phyloP scores from a whole-genome alignment of 768 basidiomycete genomes.

The Tylopilus intermedius region DNA sequence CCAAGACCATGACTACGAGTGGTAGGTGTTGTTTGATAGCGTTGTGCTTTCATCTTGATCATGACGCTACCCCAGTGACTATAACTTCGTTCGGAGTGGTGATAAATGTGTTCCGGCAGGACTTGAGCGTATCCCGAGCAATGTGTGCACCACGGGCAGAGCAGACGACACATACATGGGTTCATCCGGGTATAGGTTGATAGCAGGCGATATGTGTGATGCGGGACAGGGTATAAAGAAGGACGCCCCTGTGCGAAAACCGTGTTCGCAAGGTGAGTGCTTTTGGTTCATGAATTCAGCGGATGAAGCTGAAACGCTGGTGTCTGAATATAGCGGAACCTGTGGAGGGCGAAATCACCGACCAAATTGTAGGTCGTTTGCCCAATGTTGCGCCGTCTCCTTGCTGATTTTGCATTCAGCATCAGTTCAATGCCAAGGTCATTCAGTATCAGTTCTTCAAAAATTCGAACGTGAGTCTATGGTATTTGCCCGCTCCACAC shows the following conservation, averaged over 20 bases:
- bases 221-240: conserved; percentile 53
- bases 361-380: conserved; percentile 56
- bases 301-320: neutral
- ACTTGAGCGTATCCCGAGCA: conserved; percentile 80
- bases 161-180: conserved; percentile 67
- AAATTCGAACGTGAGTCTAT: conserved; percentile 54
- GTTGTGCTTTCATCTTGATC: neutral
- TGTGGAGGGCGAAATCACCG: conserved; percentile 67
- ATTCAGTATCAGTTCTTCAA: conserved; percentile 83
- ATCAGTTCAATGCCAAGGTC: conserved; percentile 60
- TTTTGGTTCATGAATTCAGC: neutral
- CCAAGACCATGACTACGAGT: conserved; percentile 87
- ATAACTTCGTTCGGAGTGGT: conserved; percentile 76
- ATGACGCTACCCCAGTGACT: conserved; percentile 56
- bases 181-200: conserved; percentile 86
- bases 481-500: no score
- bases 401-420: conserved; percentile 38
- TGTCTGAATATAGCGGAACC: conserved; percentile 57
- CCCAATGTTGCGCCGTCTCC: neutral
- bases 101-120: conserved; percentile 78
- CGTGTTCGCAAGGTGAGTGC: conserved; percentile 66
- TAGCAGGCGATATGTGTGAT: conserved; percentile 88
- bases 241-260: conserved; percentile 66
- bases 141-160: conserved; percentile 50
- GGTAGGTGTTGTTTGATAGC: conserved; percentile 46